Percentiles rank a stretch among this genome's conserved stretches.
phyloP scores from a whole-genome alignment of 2,329 filamentous ascomycete genomes.

The Blumeriella jaapii region DNA sequence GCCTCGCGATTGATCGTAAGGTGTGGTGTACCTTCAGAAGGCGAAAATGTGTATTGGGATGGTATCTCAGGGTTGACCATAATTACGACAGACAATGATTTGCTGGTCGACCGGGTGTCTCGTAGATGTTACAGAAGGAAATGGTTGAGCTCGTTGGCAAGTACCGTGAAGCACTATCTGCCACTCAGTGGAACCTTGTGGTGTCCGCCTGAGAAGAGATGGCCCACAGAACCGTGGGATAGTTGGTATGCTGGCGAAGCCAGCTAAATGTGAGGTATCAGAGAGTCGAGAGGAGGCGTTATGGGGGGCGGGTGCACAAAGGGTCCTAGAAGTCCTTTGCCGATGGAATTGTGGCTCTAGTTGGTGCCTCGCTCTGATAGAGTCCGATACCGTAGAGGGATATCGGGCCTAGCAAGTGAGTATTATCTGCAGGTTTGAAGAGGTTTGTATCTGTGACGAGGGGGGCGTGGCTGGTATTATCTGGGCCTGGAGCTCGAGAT shows the following conservation, averaged over 20 bases:
- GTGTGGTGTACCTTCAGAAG: constrained; percentile 73
- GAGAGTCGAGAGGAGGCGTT: constrained; percentile 65
- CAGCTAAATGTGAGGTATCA: constrained; percentile 52
- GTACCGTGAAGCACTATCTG: constrained; percentile 91
- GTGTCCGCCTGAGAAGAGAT: constrained; percentile 92
- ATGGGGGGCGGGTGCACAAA: constrained; percentile 79
- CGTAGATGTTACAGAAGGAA: constrained; percentile 13
- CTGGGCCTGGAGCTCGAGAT: constrained; percentile 36
- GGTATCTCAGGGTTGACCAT: constrained; percentile 81
- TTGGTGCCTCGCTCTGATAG: constrained; percentile 51
- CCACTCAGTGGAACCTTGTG: constrained; percentile 93
- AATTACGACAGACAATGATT: constrained; percentile 34
- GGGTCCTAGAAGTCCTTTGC: constrained; percentile 71
- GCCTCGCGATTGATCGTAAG: constrained; percentile 96
- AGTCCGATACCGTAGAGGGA: constrained; percentile 73
- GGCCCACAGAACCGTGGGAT: constrained; percentile 69
- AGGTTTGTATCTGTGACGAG: constrained; percentile 12
- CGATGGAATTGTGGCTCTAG: constrained; percentile 77
- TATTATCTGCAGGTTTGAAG: constrained; percentile 41
- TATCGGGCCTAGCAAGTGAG: constrained; percentile 80
- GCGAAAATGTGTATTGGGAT: constrained; percentile 70
- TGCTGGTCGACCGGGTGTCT: constrained; percentile 1
- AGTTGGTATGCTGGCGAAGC: constrained; percentile 69
- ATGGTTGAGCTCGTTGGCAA: constrained; percentile 17
- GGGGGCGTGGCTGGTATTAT: constrained; percentile 44